Percentiles rank a stretch among this genome's conserved stretches.
Conservation (phyloP, 2,329 filamentous ascomycete genomes). For the Fusarium cicatricum region DNA sequence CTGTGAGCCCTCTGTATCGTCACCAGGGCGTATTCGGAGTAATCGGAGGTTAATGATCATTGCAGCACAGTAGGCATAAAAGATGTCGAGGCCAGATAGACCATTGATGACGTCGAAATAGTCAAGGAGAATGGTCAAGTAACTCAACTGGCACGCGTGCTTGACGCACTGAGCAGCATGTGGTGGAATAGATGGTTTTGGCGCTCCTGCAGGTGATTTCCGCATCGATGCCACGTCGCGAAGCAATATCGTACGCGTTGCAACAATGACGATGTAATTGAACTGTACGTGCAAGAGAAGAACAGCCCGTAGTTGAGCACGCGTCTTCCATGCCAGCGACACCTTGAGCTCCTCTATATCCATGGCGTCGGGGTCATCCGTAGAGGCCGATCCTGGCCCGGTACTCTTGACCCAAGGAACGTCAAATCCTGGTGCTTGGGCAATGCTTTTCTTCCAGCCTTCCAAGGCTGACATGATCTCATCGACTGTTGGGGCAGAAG, state of each 20-base stretch:
- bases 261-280: conserved; percentile 45
- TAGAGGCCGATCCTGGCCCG: background rate
- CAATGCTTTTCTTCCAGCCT: conserved; percentile 22
- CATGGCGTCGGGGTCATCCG: conserved; percentile 27
- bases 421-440: conserved; percentile 23
- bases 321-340: conserved; percentile 39
- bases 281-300: conserved; percentile 46
- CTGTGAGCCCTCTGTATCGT: background rate
- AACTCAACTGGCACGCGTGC: conserved; percentile 46
- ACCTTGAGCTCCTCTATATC: conserved; percentile 41
- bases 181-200: background rate
- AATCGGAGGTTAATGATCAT: conserved; percentile 40
- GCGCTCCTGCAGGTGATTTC: background rate
- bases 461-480: conserved; percentile 17
- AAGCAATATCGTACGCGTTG: conserved; percentile 44
- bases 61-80: conserved; percentile 47
- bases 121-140: conserved; percentile 45
- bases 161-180: conserved; percentile 28
- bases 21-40: conserved; percentile 9
- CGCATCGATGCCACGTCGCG: conserved; percentile 29
- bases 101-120: conserved; percentile 46
- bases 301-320: conserved; percentile 41
- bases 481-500: conserved; percentile 19
- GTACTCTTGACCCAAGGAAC: conserved; percentile 22
- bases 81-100: conserved; percentile 47